phyloP scores from a whole-genome alignment of 352 stramenopile species.

The Blastocystis sp. region DNA sequence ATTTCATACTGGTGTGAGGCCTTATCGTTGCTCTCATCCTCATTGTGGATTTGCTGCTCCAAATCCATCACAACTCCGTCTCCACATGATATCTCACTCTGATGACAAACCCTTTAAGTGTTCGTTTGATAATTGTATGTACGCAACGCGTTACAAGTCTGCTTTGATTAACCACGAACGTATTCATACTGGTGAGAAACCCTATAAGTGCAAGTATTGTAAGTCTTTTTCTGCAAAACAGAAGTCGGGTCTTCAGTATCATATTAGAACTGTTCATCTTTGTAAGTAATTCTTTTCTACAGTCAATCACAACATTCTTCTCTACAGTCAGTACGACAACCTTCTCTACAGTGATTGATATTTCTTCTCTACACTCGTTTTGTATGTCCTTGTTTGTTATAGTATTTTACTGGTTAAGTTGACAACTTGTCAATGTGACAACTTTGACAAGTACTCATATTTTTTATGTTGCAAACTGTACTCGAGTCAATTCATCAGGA shows the following conservation, averaged over 20 bases:
- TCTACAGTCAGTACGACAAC: constrained; percentile 20
- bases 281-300: not conserved
- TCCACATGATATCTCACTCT: constrained; percentile 47
- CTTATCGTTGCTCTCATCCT: constrained; percentile 9
- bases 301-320: not conserved
- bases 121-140: constrained; percentile 17
- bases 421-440: not conserved
- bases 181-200: constrained; percentile 54
- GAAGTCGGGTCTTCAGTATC: constrained; percentile 51
- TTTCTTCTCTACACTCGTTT: constrained; percentile 56
- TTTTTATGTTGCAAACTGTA: not conserved
- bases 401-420: not conserved
- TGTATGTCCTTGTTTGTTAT: not conserved
- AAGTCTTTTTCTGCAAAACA: constrained; percentile 40
- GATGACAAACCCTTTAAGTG: constrained; percentile 52
- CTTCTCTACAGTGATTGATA: constrained; percentile 58
- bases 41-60: constrained; percentile 47
- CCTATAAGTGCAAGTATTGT: constrained; percentile 33
- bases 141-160: constrained; percentile 42
- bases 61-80: constrained; percentile 5
- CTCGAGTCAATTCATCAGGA: not conserved
- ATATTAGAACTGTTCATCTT: constrained; percentile 22
- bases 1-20: constrained; percentile 20
- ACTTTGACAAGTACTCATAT: not conserved
- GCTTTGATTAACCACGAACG: constrained; percentile 49